These are phyloP conservation scores for Ceriops zippeliana DNA, from an alignment of 345 rosid genomes.

Conservation along the genomic window DNA sequence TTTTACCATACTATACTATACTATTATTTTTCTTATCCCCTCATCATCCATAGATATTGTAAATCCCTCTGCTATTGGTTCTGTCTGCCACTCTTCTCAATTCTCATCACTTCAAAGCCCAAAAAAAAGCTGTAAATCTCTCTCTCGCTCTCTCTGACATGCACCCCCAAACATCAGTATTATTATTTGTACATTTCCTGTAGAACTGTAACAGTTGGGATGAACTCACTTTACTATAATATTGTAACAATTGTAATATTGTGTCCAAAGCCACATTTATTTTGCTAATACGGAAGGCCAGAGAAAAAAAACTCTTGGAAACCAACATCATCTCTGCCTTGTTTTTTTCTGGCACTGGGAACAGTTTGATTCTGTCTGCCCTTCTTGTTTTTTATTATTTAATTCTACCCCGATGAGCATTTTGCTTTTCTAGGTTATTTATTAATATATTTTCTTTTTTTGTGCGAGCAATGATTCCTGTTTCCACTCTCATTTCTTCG, in stretches of 20 bases:
- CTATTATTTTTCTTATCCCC: constrained; percentile 1
- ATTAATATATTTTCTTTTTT: constrained; percentile 1
- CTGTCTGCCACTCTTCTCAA: neutral
- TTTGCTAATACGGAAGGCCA: constrained; percentile 24
- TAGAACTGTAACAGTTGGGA: constrained; percentile 15
- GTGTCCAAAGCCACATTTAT: constrained; percentile 1
- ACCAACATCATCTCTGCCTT: constrained; percentile 15
- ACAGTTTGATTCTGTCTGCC: constrained; percentile 16
- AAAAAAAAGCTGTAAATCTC: constrained; percentile 10
- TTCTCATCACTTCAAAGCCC: neutral
- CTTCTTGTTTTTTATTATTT: constrained; percentile 2
- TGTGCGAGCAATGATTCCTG: constrained; percentile 32
- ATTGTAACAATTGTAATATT: neutral
- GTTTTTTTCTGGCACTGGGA: constrained; percentile 20
- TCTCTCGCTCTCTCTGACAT: neutral
- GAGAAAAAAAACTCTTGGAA: constrained; percentile 3
- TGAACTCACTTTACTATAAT: constrained; percentile 23
- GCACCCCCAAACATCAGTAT: constrained; percentile 30
- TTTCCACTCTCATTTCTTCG: constrained; percentile 22
- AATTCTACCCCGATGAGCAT: constrained; percentile 22
- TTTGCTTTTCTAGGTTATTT: constrained; percentile 21
- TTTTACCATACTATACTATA: too few species aligned
- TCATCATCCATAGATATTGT: neutral
- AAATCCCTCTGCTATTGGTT: neutral
- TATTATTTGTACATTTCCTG: constrained; percentile 29